Conservation (phyloP, 2,329 filamentous ascomycete species). For the Decorospora gaudefroyi region DNA sequence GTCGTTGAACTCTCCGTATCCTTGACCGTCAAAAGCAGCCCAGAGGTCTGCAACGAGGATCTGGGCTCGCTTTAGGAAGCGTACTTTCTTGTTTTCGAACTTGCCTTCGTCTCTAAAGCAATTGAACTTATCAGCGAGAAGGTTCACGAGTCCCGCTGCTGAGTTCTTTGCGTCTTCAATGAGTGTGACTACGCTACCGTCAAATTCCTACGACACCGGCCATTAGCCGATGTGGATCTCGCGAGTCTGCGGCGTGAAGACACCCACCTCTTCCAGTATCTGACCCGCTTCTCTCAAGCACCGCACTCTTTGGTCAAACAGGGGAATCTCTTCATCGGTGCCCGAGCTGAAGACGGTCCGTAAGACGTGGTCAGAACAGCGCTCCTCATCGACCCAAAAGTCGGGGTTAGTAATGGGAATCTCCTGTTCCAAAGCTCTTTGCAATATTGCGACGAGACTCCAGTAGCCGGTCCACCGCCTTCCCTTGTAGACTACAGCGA, state of each 20-base stretch:
- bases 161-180: slow-evolving; percentile 76
- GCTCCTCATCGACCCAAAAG: slow-evolving; percentile 79
- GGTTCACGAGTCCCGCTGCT: slow-evolving; percentile 81
- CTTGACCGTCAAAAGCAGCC: slow-evolving; percentile 87
- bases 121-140: slow-evolving; percentile 77
- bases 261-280: slow-evolving; percentile 66
- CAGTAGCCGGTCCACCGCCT: slow-evolving; percentile 92
- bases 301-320: slow-evolving; percentile 75
- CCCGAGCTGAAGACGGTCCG: slow-evolving; percentile 81
- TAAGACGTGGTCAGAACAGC: slow-evolving; percentile 75
- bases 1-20: slow-evolving; percentile 80
- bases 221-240: slow-evolving; percentile 3
- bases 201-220: slow-evolving; percentile 64
- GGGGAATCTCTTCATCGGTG: slow-evolving; percentile 83
- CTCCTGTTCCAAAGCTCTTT: slow-evolving; percentile 84
- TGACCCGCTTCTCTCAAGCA: slow-evolving; percentile 83
- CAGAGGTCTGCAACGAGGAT: slow-evolving; percentile 95
- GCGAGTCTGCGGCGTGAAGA: background rate
- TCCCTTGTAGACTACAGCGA: slow-evolving; percentile 79
- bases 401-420: slow-evolving; percentile 87
- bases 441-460: slow-evolving; percentile 85
- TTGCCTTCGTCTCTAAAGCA: slow-evolving; percentile 82
- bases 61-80: slow-evolving; percentile 90
- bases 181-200: slow-evolving; percentile 73
- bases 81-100: slow-evolving; percentile 75